Evolutionary conservation across 331 rosid species (phyloP).

Genomic region (Malus hybrid): DNA sequence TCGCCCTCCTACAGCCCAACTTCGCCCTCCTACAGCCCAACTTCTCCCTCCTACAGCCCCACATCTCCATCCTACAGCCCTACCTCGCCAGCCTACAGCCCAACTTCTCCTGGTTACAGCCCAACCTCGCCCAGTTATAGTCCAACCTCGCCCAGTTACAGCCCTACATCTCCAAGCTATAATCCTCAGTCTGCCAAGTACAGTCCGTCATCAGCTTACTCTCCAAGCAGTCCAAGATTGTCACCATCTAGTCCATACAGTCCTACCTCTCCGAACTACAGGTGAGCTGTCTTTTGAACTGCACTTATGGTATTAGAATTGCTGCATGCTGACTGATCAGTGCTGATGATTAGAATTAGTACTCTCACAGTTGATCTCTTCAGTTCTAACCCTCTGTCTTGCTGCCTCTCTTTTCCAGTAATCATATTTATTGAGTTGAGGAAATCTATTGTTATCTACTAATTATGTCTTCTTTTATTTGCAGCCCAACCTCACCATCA

Average conservation of each 20-base stretch:
- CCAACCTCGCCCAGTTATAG: conserved; percentile 72
- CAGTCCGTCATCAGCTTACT: conserved; percentile 91
- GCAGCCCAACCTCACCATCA: conserved; percentile 96
- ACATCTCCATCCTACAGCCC: conserved; percentile 88
- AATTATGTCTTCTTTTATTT: conserved; percentile 15
- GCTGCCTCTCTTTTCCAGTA: neutral
- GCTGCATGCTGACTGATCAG: neutral
- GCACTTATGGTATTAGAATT: neutral
- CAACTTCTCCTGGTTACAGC: conserved; percentile 54
- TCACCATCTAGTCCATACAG: conserved; percentile 96
- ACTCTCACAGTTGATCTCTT: neutral
- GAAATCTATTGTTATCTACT: neutral
- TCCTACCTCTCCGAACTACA: conserved; percentile 86
- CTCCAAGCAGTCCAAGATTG: conserved; percentile 96
- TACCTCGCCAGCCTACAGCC: conserved; percentile 77
- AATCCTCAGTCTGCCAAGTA: conserved; percentile 95
- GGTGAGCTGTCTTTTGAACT: conserved; percentile 32
- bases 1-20: conserved; percentile 60
- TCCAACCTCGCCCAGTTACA: conserved; percentile 63
- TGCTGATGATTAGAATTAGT: neutral
- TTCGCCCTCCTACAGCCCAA: conserved; percentile 54
- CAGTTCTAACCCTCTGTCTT: conserved; percentile 1
- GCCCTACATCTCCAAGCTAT: conserved; percentile 67
- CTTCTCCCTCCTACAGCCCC: conserved; percentile 63
- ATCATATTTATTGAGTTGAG: neutral